Conservation (phyloP, 768 basidiomycete genomes). For the Leccinum subtestaceum region DNA sequence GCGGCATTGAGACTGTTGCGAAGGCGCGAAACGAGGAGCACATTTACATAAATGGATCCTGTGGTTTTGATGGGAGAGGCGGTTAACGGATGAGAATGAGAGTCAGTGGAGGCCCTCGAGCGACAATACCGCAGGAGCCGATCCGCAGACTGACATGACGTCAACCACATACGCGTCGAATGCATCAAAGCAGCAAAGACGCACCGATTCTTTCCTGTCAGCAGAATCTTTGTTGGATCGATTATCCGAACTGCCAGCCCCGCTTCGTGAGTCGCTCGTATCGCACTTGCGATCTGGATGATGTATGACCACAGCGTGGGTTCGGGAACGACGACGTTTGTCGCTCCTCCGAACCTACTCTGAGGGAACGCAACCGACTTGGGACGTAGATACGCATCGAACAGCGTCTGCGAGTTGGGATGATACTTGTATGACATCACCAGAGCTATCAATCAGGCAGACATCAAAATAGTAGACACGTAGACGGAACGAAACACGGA, state of each 20-base stretch:
- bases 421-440: slow-evolving; percentile 91
- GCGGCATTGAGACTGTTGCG: too few species aligned
- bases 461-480: slow-evolving; percentile 8
- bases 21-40: too few species aligned
- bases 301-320: slow-evolving; percentile 89
- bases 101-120: too few species aligned
- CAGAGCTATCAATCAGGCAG: slow-evolving; percentile 53
- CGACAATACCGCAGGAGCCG: slow-evolving; percentile 81
- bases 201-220: slow-evolving; percentile 88
- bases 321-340: slow-evolving; percentile 54
- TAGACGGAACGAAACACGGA: slow-evolving; percentile 36
- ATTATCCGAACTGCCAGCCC: slow-evolving; percentile 79
- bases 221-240: slow-evolving; percentile 81
- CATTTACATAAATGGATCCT: too few species aligned
- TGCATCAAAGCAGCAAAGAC: neutral
- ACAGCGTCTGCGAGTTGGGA: slow-evolving; percentile 78
- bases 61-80: too few species aligned
- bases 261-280: slow-evolving; percentile 81
- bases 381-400: slow-evolving; percentile 70
- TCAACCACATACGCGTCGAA: neutral
- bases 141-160: slow-evolving; percentile 63
- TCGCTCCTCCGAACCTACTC: slow-evolving; percentile 35
- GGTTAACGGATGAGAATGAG: too few species aligned
- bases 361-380: slow-evolving; percentile 39
- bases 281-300: slow-evolving; percentile 82